These are phyloP conservation scores for Corchorus capsularis DNA, from an alignment of 345 rosid genomes.

Conservation along the genomic window DNA sequence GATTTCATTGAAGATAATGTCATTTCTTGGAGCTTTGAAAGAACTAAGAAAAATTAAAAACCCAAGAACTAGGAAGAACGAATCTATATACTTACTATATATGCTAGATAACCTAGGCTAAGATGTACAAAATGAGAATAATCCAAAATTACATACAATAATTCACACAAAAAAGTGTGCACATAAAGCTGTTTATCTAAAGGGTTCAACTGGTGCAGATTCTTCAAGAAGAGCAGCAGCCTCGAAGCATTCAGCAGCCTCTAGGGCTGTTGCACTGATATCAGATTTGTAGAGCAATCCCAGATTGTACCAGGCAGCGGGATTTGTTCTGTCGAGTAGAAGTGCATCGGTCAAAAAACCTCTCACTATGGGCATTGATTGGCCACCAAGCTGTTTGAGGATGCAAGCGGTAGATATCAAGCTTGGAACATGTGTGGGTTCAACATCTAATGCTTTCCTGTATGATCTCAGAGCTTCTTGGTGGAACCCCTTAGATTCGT, in stretches of 20 bases:
- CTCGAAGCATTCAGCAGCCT: constrained; percentile 62
- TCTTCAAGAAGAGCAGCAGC: constrained; percentile 63
- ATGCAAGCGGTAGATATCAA: constrained; percentile 50
- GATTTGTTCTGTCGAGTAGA: constrained; percentile 49
- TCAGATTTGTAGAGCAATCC: constrained; percentile 55
- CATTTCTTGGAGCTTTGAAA: no score
- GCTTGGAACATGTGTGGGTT: constrained; percentile 61
- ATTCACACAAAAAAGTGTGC: neutral
- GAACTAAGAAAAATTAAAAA: no score
- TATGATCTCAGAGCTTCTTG: constrained; percentile 54
- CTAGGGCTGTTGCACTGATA: constrained; percentile 31
- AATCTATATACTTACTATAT: neutral
- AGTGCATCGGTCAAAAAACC: constrained; percentile 60
- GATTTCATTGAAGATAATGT: no score
- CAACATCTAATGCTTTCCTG: constrained; percentile 51
- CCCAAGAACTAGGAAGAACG: no score
- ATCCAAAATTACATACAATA: neutral
- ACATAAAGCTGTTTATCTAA: constrained; percentile 39
- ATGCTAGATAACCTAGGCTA: neutral
- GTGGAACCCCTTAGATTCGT: constrained; percentile 46
- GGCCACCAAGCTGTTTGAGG: constrained; percentile 43
- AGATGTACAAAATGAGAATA: neutral
- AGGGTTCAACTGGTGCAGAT: constrained; percentile 60
- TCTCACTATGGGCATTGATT: constrained; percentile 38
- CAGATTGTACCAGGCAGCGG: constrained; percentile 65